Evolutionary conservation across 1,284 basidiomycete genomes (phyloP).

Genomic region (Microbotryomycetes sp.): DNA sequence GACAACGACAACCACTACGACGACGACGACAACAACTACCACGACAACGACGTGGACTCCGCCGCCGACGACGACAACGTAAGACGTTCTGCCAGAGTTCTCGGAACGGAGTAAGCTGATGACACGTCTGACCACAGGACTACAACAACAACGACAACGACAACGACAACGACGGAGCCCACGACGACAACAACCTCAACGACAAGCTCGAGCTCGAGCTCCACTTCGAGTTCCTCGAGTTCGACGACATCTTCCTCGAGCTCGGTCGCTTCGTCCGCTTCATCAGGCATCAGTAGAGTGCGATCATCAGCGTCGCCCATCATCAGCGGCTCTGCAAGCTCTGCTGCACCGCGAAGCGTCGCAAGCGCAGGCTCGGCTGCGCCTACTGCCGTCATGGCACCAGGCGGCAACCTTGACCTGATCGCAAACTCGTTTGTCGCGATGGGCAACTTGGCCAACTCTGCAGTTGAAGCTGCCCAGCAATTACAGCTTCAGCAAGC

Average conservation of each 20-base stretch:
- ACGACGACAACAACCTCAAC: slow-evolving; percentile 6
- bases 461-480: slow-evolving; percentile 8
- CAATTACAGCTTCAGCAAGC: not conserved
- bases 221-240: not conserved
- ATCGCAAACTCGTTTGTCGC: slow-evolving; percentile 26
- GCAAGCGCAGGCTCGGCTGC: not conserved
- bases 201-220: not conserved
- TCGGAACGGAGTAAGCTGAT: too few species aligned
- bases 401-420: slow-evolving; percentile 26
- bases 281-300: not conserved
- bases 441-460: slow-evolving; percentile 24
- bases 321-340: not conserved
- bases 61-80: not conserved
- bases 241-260: slow-evolving; percentile 3
- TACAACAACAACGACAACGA: slow-evolving; percentile 1
- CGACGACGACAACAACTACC: slow-evolving; percentile 18
- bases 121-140: not conserved
- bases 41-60: slow-evolving; percentile 4
- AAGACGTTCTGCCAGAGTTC: too few species aligned
- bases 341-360: not conserved
- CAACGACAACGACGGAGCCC: not conserved
- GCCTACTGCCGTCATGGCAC: not conserved
- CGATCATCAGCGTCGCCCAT: not conserved
- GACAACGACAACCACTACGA: slow-evolving; percentile 5
- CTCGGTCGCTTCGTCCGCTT: not conserved